These are phyloP conservation scores for Xylariaceae sp. DNA, from an alignment of 2,329 filamentous ascomycete genomes.

Conservation along the genomic window DNA sequence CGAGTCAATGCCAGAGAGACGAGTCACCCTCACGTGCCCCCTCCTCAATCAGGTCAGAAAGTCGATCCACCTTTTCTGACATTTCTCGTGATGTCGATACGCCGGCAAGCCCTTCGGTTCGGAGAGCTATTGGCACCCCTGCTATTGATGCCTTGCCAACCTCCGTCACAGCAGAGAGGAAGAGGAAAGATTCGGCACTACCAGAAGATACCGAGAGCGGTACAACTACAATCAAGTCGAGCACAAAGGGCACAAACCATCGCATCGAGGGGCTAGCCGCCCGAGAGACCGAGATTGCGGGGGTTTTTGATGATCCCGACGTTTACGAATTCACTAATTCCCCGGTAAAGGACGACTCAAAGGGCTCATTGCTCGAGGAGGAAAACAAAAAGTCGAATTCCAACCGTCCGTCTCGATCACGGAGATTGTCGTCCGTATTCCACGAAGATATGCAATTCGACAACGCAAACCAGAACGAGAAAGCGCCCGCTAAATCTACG, in stretches of 20 bases:
- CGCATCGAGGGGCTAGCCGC: conserved; percentile 29
- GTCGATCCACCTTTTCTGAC: conserved; percentile 25
- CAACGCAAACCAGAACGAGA: conserved; percentile 27
- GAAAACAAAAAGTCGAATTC: conserved; percentile 26
- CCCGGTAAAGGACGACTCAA: conserved; percentile 34
- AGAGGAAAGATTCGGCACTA: conserved; percentile 37
- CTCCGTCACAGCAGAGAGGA: conserved; percentile 35
- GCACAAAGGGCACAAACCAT: conserved; percentile 20
- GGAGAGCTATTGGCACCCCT: conserved; percentile 32
- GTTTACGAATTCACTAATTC: conserved; percentile 51
- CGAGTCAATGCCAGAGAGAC: conserved; percentile 34
- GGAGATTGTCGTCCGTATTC: conserved; percentile 37
- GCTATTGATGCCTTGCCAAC: conserved; percentile 29
- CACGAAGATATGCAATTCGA: conserved; percentile 31
- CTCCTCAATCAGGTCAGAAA: conserved; percentile 33
- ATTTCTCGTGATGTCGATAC: conserved; percentile 19
- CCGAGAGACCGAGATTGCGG: conserved; percentile 29
- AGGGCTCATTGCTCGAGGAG: conserved; percentile 18
- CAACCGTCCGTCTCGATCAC: conserved; percentile 33
- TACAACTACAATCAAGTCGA: conserved; percentile 10
- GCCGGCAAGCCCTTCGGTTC: conserved; percentile 38
- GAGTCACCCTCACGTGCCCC: conserved; percentile 25
- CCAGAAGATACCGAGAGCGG: conserved; percentile 15
- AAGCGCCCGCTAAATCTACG: conserved; percentile 12
- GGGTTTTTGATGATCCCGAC: conserved; percentile 34